Evolutionary conservation across 2,329 filamentous ascomycete genomes (phyloP).

Genomic region (Chrysoporthe puriensis): DNA sequence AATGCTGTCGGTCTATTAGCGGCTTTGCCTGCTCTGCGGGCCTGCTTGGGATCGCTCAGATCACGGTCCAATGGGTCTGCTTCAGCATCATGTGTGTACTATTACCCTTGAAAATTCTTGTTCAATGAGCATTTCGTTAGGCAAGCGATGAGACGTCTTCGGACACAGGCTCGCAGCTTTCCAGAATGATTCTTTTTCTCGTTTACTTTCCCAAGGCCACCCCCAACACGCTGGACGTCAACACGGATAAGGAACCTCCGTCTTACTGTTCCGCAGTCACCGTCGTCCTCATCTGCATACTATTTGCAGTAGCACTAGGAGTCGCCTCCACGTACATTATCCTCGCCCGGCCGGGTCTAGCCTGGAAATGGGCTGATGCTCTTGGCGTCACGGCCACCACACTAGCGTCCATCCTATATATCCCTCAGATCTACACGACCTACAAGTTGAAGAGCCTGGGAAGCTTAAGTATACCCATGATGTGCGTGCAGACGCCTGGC

Average conservation of each 20-base stretch:
- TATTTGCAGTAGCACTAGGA: conserved; percentile 71
- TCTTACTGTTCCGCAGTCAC: conserved; percentile 78
- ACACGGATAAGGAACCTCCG: conserved; percentile 56
- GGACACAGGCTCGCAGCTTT: background rate
- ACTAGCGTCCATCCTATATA: conserved; percentile 85
- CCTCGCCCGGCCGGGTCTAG: conserved; percentile 66
- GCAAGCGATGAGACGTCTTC: too few species aligned
- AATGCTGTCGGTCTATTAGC: conserved; percentile 82
- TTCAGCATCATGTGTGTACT: conserved; percentile 82
- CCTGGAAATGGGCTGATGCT: conserved; percentile 83
- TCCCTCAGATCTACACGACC: conserved; percentile 94
- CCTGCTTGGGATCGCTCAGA: conserved; percentile 85
- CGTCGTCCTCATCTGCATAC: conserved; percentile 73
- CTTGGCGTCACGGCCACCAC: conserved; percentile 78
- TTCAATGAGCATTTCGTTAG: too few species aligned
- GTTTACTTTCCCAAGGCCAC: conserved; percentile 81
- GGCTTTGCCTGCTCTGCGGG: conserved; percentile 83
- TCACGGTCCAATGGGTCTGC: conserved; percentile 89
- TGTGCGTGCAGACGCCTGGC: conserved; percentile 96
- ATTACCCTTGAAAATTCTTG: background rate
- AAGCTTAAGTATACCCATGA: conserved; percentile 94
- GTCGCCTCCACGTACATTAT: conserved; percentile 66
- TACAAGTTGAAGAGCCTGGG: conserved; percentile 83
- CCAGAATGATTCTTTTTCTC: conserved; percentile 87
- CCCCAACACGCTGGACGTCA: conserved; percentile 52